Evolutionary conservation across 2,329 filamentous ascomycete species (phyloP).

Genomic region (Macrophomina tecta): DNA sequence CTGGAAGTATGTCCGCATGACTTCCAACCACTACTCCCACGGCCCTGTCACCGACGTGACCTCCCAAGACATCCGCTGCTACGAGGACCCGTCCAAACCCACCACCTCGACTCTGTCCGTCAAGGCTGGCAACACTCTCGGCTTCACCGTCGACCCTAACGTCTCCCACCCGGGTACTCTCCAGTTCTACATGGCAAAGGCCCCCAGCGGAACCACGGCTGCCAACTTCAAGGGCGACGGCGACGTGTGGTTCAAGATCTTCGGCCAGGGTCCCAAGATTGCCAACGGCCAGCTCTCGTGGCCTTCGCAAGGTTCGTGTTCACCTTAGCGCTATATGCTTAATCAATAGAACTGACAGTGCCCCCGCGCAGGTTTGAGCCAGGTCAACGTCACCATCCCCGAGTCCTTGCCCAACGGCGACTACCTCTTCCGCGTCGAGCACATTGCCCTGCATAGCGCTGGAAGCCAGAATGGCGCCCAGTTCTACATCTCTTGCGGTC

Average conservation of each 20-base stretch:
- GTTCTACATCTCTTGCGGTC: conserved; percentile 55
- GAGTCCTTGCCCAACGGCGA: conserved; percentile 48
- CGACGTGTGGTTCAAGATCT: conserved; percentile 45
- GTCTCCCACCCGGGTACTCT: conserved; percentile 45
- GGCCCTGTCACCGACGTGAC: conserved; percentile 40
- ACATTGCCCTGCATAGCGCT: conserved; percentile 55
- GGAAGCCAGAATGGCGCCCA: conserved; percentile 43
- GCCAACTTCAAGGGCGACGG: conserved; percentile 39
- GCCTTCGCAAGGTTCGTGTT: conserved; percentile 29
- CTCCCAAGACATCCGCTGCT: conserved; percentile 42
- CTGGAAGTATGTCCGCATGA: conserved; percentile 42
- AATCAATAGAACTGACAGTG: not conserved
- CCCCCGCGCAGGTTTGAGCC: conserved; percentile 30
- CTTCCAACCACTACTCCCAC: conserved; percentile 40
- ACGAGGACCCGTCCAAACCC: conserved; percentile 34
- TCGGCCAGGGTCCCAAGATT: conserved; percentile 31
- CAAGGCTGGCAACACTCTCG: conserved; percentile 40
- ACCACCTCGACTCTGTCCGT: conserved; percentile 36
- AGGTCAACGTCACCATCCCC: conserved; percentile 47
- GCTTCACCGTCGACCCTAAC: conserved; percentile 40
- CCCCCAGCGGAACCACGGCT: conserved; percentile 32
- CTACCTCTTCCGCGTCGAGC: conserved; percentile 55
- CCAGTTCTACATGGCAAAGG: conserved; percentile 48
- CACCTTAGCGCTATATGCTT: not conserved
- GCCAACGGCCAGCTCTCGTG: conserved; percentile 29